These are phyloP conservation scores for Gynandropsis gynandra DNA, from an alignment of 345 rosid species.

Conservation along the genomic window DNA sequence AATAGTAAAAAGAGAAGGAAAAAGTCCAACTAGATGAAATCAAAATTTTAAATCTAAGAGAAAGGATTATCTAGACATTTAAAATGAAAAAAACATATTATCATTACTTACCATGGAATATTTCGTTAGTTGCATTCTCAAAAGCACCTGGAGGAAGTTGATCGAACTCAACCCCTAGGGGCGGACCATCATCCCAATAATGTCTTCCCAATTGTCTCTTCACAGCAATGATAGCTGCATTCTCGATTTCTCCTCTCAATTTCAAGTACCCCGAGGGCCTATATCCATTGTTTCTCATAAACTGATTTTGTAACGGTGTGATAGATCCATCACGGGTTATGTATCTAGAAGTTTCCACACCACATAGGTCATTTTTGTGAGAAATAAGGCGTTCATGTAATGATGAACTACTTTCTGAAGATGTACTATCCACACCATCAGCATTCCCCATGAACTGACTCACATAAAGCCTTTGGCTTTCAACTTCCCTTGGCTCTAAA, in stretches of 20 bases:
- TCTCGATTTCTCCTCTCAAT: slow-evolving; percentile 62
- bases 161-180: slow-evolving; percentile 64
- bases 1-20: slow-evolving; percentile 21
- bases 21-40: slow-evolving; percentile 18
- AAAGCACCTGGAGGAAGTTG: slow-evolving; percentile 85
- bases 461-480: slow-evolving; percentile 58
- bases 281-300: slow-evolving; percentile 34
- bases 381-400: slow-evolving; percentile 46
- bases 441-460: slow-evolving; percentile 33
- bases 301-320: slow-evolving; percentile 24
- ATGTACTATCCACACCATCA: slow-evolving; percentile 51
- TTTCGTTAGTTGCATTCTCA: slow-evolving; percentile 46
- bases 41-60: slow-evolving; percentile 22
- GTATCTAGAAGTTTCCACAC: slow-evolving; percentile 30
- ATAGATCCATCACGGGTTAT: slow-evolving; percentile 30
- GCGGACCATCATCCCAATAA: slow-evolving; percentile 79
- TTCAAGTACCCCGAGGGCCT: slow-evolving; percentile 85
- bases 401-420: slow-evolving; percentile 69
- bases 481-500: slow-evolving; percentile 72
- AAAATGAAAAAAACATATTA: too few species aligned
- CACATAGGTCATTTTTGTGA: slow-evolving; percentile 34
- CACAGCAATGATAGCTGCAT: slow-evolving; percentile 69
- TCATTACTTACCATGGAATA: slow-evolving; percentile 56
- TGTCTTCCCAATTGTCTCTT: slow-evolving; percentile 77
- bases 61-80: too few species aligned